Evolutionary conservation across 371 early-diverging fungal species (phyloP), one percentile per base, ranked within the genome.

Genomic region (Chytridiales sp.): DNA sequence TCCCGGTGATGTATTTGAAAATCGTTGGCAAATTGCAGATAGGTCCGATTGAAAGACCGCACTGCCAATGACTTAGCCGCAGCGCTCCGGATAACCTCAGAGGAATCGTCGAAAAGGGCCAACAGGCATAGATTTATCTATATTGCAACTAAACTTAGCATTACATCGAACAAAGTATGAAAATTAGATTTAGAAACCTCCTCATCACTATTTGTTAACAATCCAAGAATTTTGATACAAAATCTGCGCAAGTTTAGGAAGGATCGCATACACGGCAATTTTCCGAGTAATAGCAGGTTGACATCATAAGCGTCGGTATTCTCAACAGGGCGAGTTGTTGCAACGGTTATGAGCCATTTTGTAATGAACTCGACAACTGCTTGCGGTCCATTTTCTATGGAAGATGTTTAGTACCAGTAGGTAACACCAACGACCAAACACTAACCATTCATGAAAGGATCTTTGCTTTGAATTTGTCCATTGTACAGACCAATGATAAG

Each of bases 121-220:
- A 59, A 32, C 8, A 59, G 51, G 42, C 59, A 59, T 8, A 59
- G 21, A 31, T 42, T 47, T n/a, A 59, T 42, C 59, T 59, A 29
- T n/a, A 6, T 26, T 17, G 32, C 1, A 56, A 30, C 39, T 8
- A 9, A 6, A 19, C 1, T n/a, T n/a, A n/a, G n/a, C n/a, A n/a
- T n/a, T n/a, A n/a, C n/a, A n/a, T n/a, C n/a, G 22, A 32, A 52
- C 34, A 21, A 8, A 8, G 39, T 39, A 42, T 29, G 8, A n/a
- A 30, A 24, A 53, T 40, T 9, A 53, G n/a, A 27, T 15, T 21
- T 15, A 11, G 24, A 39, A 13, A 59, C 59, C 40, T 59, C 50
- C 13, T 40, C 50, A 39, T 43, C 49, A 4, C 31, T 32, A 32
- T 59, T 48, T 21, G 59, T 48, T 32, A 59, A 39, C 4, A 59